Percentiles rank a stretch among this genome's conserved stretches.
Evolutionary conservation across 345 rosid genomes (phyloP).

Genomic region (Gossypium raimondii): DNA sequence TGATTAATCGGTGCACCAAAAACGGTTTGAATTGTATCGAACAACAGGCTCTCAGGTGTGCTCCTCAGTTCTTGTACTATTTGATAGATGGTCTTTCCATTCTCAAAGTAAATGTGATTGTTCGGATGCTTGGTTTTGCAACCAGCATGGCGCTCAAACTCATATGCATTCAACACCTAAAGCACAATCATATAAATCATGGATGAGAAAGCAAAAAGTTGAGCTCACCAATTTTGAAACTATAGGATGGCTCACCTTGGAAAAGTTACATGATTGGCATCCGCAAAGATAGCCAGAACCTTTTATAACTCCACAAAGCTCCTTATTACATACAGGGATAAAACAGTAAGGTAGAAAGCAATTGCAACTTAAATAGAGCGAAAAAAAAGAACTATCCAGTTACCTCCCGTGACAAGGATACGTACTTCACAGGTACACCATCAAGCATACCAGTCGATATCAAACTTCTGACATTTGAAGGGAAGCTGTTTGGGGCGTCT

Average conservation of each 20-base stretch:
- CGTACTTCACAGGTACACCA: conserved; percentile 84
- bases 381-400: conserved; percentile 8
- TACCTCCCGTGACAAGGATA: conserved; percentile 81
- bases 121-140: conserved; percentile 95
- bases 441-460: conserved; percentile 93
- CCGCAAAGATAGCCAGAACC: conserved; percentile 94
- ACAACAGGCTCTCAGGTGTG: conserved; percentile 67
- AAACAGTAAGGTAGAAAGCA: conserved; percentile 17
- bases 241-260: conserved; percentile 53
- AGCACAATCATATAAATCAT: conserved; percentile 12
- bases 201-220: conserved; percentile 4
- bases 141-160: conserved; percentile 84
- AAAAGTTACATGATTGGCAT: conserved; percentile 66
- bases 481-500: conserved; percentile 86
- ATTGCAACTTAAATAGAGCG: conserved; percentile 12
- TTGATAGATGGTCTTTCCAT: conserved; percentile 93
- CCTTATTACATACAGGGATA: conserved; percentile 41
- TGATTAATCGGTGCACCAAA: conserved; percentile 86
- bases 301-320: conserved; percentile 72
- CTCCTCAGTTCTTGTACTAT: conserved; percentile 85
- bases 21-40: conserved; percentile 69
- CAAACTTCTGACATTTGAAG: conserved; percentile 88
- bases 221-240: neutral
- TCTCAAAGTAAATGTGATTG: conserved; percentile 87
- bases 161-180: conserved; percentile 82